These are phyloP conservation scores for Paramecium pentaurelia DNA, from an alignment of 73 alveolate genomes.

Conservation along the genomic window DNA sequence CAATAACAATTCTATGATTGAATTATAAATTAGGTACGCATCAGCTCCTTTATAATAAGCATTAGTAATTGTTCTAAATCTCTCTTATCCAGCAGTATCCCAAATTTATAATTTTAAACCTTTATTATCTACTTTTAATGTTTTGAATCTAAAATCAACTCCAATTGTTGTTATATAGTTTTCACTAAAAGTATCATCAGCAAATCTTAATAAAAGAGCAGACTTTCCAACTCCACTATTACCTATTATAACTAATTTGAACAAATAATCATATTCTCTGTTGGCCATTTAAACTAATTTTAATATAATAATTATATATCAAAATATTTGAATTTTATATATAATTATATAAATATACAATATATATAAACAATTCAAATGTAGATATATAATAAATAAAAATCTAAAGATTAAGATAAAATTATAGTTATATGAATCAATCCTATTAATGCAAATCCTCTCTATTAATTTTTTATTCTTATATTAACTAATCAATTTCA, in stretches of 20 bases:
- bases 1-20: conserved; percentile 63
- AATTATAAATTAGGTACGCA: conserved; percentile 7
- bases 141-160: conserved; percentile 75
- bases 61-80: conserved; percentile 72
- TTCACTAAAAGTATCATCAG: conserved; percentile 72
- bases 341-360: too few species aligned
- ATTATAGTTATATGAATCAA: not conserved
- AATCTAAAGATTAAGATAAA: not conserved
- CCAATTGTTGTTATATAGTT: conserved; percentile 75
- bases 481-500: conserved; percentile 40
- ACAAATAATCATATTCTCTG: conserved; percentile 68
- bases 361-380: not conserved
- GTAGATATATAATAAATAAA: not conserved
- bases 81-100: conserved; percentile 86
- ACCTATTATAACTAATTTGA: conserved; percentile 72
- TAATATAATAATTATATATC: not conserved
- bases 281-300: not conserved
- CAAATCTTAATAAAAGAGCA: conserved; percentile 69
- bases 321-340: not conserved
- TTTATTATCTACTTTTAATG: conserved; percentile 65
- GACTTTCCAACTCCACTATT: conserved; percentile 78
- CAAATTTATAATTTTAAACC: conserved; percentile 70
- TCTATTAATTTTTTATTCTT: conserved; percentile 1
- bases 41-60: conserved; percentile 81
- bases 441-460: not conserved